phyloP scores from a whole-genome alignment of 2,329 filamentous ascomycete genomes.

The Biscogniauxia mediterranea region DNA sequence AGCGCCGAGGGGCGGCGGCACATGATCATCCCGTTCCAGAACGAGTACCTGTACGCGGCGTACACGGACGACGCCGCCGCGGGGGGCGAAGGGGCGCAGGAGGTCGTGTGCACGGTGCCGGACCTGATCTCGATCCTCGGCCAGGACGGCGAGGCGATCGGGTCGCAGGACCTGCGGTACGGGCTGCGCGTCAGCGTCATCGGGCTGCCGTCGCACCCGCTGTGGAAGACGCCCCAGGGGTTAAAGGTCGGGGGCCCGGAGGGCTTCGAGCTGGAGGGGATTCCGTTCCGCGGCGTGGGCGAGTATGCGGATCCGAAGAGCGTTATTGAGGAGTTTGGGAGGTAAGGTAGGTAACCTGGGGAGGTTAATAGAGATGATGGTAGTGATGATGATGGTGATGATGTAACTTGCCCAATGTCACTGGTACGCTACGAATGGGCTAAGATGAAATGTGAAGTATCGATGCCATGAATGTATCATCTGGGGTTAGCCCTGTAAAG shows the following conservation, averaged over 20 bases:
- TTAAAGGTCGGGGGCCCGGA: conserved; percentile 47
- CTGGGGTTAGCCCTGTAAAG: too few relatives aligned
- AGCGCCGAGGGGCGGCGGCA: conserved; percentile 36
- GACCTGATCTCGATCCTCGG: conserved; percentile 53
- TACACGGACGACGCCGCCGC: conserved; percentile 8
- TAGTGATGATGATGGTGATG: too few relatives aligned
- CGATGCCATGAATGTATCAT: too few relatives aligned
- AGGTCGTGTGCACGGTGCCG: conserved; percentile 49
- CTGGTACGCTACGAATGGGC: too few relatives aligned
- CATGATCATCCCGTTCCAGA: conserved; percentile 66
- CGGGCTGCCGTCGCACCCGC: conserved; percentile 40
- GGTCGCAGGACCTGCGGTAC: conserved; percentile 53
- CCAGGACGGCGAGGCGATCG: conserved; percentile 52
- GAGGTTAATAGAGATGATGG: too few relatives aligned
- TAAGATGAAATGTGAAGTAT: too few relatives aligned
- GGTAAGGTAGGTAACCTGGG: too few relatives aligned
- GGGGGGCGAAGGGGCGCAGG: too few relatives aligned
- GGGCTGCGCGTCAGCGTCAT: conserved; percentile 47
- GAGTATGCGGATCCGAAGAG: conserved; percentile 45
- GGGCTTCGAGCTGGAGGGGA: conserved; percentile 43
- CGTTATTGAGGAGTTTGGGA: conserved; percentile 48
- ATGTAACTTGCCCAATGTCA: too few relatives aligned
- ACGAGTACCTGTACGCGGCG: conserved; percentile 63
- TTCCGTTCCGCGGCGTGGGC: conserved; percentile 44
- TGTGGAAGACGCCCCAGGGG: conserved; percentile 42